Evolutionary conservation across 331 rosid genomes (phyloP).

Genomic region (Malus hybrid): DNA sequence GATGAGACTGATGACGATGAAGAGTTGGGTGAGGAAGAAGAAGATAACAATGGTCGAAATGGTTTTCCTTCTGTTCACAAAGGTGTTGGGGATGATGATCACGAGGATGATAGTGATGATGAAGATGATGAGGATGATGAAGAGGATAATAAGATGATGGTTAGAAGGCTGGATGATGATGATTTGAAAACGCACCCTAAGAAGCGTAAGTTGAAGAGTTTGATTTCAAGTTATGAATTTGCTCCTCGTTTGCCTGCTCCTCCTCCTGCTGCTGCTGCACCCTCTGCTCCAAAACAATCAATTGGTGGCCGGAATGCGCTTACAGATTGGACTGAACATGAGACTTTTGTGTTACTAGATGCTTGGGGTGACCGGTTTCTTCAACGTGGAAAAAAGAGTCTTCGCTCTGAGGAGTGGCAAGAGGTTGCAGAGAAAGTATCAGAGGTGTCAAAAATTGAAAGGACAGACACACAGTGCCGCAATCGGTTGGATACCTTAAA

Average conservation of each 20-base stretch:
- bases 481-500: constrained; percentile 75
- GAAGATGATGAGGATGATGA: constrained; percentile 21
- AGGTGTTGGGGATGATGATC: constrained; percentile 15
- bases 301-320: constrained; percentile 60
- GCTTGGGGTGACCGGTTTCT: constrained; percentile 86
- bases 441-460: constrained; percentile 52
- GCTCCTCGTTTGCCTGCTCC: constrained; percentile 46
- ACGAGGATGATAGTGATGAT: constrained; percentile 15
- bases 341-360: constrained; percentile 62
- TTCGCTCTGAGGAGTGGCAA: constrained; percentile 76
- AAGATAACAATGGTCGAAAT: constrained; percentile 29
- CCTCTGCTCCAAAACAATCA: constrained; percentile 41
- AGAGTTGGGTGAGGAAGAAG: constrained; percentile 31
- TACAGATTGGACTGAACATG: constrained; percentile 69
- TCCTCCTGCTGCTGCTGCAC: constrained; percentile 22
- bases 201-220: constrained; percentile 59
- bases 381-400: constrained; percentile 73
- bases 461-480: constrained; percentile 74
- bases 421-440: constrained; percentile 72
- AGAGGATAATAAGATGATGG: constrained; percentile 18
- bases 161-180: constrained; percentile 24
- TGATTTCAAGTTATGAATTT: constrained; percentile 62
- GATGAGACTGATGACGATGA: constrained; percentile 41
- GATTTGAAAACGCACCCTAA: constrained; percentile 50
- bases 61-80: constrained; percentile 18